Evolutionary conservation across 2,329 filamentous ascomycete genomes (phyloP).

Genomic region (Escovopsis sp.): DNA sequence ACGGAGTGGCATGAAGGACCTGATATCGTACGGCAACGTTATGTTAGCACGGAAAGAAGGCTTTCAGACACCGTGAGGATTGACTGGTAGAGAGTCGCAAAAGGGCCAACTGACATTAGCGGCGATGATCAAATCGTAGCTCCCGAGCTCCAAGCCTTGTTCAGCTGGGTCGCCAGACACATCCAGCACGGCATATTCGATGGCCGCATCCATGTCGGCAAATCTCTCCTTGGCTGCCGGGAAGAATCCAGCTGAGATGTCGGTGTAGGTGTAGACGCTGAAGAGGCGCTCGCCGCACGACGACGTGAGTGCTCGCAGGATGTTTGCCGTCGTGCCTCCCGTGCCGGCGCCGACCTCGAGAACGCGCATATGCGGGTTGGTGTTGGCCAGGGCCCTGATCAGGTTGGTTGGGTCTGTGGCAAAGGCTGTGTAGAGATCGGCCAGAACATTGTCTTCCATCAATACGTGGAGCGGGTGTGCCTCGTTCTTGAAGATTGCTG

Average conservation of each 20-base stretch:
- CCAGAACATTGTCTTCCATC: not conserved
- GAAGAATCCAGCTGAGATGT: slow-evolving; percentile 18
- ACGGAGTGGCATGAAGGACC: slow-evolving; percentile 4
- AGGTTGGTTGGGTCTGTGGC: not conserved
- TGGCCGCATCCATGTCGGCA: slow-evolving; percentile 6
- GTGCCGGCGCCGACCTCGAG: slow-evolving; percentile 24
- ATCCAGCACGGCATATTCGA: slow-evolving; percentile 17
- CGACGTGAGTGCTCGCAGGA: not conserved
- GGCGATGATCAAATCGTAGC: slow-evolving; percentile 17
- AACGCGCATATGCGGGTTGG: slow-evolving; percentile 1
- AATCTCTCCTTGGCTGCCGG: slow-evolving; percentile 8
- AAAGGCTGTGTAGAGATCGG: not conserved
- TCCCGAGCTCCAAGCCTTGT: slow-evolving; percentile 14
- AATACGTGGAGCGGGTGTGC: not conserved
- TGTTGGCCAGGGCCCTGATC: not conserved
- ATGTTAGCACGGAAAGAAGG: too few species aligned
- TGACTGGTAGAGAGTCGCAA: too few species aligned
- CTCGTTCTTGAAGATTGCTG: not conserved
- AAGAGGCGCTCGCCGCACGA: not conserved
- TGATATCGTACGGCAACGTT: not conserved
- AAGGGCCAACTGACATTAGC: slow-evolving; percentile 1
- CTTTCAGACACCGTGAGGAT: too few species aligned
- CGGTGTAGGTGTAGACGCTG: not conserved
- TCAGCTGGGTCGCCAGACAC: slow-evolving; percentile 13
- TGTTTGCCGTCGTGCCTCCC: slow-evolving; percentile 14